Conservation (phyloP, 176 grass and related monocot species). For the Avena atlantica region DNA sequence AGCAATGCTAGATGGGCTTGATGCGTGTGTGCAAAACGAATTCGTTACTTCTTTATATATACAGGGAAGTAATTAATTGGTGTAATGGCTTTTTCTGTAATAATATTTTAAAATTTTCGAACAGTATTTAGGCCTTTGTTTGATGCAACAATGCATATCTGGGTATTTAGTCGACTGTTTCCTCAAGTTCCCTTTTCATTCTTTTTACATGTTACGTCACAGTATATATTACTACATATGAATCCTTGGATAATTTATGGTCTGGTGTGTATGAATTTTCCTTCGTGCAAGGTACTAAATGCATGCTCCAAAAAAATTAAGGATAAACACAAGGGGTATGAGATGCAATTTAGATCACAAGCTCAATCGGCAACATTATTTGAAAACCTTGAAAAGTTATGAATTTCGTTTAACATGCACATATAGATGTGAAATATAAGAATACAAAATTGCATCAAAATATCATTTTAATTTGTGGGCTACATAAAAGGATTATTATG, state of each 20-base stretch:
- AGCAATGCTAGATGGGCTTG: slow-evolving; percentile 27
- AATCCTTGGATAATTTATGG: background rate
- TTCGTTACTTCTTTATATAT: slow-evolving; percentile 46
- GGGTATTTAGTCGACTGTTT: background rate
- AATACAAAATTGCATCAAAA: background rate
- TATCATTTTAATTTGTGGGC: background rate
- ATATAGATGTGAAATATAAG: background rate
- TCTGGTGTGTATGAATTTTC: background rate
- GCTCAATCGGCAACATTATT: background rate
- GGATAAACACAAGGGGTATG: background rate
- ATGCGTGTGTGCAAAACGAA: slow-evolving; percentile 31
- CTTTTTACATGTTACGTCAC: background rate
- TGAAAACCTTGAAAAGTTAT: background rate
- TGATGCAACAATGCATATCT: background rate
- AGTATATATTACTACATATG: background rate
- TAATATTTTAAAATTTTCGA: slow-evolving; percentile 23
- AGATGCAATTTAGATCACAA: background rate
- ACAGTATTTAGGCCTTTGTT: background rate
- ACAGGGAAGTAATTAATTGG: slow-evolving; percentile 47
- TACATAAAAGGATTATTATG: background rate
- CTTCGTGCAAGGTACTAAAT: background rate
- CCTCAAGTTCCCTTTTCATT: background rate
- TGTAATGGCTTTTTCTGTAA: slow-evolving; percentile 56
- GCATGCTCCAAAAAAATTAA: background rate
- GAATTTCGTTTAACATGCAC: background rate